These are phyloP conservation scores for Meira miltonrushii DNA, from an alignment of 1,284 basidiomycete species.

Conservation along the genomic window DNA sequence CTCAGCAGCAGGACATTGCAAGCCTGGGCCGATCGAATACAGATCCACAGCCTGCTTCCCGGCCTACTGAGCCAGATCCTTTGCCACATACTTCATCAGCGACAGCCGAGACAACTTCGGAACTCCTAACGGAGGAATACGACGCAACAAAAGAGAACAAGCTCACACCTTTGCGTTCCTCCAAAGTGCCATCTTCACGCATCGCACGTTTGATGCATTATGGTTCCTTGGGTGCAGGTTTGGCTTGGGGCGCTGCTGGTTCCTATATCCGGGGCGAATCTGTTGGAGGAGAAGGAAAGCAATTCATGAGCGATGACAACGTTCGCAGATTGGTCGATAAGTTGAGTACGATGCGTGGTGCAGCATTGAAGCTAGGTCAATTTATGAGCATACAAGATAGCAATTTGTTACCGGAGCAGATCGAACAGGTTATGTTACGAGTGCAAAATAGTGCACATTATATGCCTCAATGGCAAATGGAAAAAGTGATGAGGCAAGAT, in stretches of 20 bases:
- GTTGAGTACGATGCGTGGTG: conserved; percentile 88
- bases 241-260: conserved; percentile 47
- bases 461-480: conserved; percentile 98
- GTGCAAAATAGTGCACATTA: conserved; percentile 96
- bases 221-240: conserved; percentile 46
- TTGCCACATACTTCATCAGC: conserved; percentile 1
- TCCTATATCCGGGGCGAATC: conserved; percentile 21
- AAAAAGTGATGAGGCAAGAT: conserved; percentile 69
- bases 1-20: neutral
- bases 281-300: neutral
- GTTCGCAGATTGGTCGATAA: conserved; percentile 84
- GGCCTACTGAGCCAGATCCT: neutral
- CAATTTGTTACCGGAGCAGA: conserved; percentile 67
- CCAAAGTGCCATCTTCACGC: conserved; percentile 50
- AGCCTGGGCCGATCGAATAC: too few species aligned
- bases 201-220: conserved; percentile 49
- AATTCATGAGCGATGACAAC: conserved; percentile 59
- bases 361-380: conserved; percentile 92
- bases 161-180: conserved; percentile 34
- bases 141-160: conserved; percentile 39
- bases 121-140: conserved; percentile 31
- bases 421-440: conserved; percentile 79
- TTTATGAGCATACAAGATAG: conserved; percentile 90
- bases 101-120: neutral
- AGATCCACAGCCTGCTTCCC: neutral